Percentiles rank a stretch among this genome's conserved stretches.
Evolutionary conservation across 1,284 basidiomycete genomes (phyloP).

Genomic region (Sanghuangporus baumii): DNA sequence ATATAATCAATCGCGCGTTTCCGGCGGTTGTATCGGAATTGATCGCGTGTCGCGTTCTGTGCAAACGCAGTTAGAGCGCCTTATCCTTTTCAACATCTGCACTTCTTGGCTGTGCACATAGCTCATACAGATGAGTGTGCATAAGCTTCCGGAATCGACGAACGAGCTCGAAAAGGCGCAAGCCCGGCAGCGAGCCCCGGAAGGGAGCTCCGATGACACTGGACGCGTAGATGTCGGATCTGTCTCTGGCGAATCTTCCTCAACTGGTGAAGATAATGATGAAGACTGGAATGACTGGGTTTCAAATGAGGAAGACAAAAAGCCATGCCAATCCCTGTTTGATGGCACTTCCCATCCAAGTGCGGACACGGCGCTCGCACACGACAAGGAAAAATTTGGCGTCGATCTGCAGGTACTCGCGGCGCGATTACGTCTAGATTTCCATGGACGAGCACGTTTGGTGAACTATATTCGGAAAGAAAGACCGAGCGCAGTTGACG

Average conservation of each 20-base stretch:
- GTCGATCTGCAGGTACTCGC: conserved; percentile 57
- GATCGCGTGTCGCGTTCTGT: not conserved
- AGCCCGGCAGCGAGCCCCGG: not conserved
- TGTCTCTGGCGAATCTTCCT: conserved; percentile 5
- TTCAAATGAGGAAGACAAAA: conserved; percentile 52
- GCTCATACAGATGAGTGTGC: conserved; percentile 6
- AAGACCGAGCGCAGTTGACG: conserved; percentile 45
- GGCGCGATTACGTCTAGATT: conserved; percentile 54
- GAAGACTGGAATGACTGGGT: conserved; percentile 79
- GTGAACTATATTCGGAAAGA: conserved; percentile 84
- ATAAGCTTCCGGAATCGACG: conserved; percentile 13
- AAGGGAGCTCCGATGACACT: not conserved
- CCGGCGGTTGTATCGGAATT: not conserved
- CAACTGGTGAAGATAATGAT: conserved; percentile 46
- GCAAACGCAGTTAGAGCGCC: not conserved
- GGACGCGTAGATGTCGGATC: not conserved
- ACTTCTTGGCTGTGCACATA: not conserved
- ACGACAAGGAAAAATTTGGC: conserved; percentile 59
- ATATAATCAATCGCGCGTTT: not conserved
- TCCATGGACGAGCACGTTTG: conserved; percentile 71
- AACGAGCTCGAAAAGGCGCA: conserved; percentile 16
- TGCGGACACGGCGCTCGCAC: conserved; percentile 52
- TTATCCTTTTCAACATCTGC: not conserved
- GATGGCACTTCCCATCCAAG: conserved; percentile 60
- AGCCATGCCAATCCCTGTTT: conserved; percentile 75